Base-by-base conservation (phyloP, 108 stramenopile species). In the Parietichytrium sp. region DNA sequence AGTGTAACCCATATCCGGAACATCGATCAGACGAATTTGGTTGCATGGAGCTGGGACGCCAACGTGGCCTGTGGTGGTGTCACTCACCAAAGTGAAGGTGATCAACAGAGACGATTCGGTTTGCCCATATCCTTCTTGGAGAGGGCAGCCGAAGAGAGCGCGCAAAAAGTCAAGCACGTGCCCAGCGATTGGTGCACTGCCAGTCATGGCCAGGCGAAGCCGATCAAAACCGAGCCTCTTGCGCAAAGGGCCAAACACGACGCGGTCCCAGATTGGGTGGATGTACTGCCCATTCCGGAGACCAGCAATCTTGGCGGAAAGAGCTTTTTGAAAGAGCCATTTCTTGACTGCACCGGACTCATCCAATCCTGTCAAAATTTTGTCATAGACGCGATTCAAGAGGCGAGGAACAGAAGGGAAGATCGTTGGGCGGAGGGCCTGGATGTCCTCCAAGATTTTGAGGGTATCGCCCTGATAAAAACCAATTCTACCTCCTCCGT, bases 1-100 rank as follows among this genome's bases (percentile, higher is more conserved):
- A 18, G 86, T 81, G 87, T 98, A 98, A 47, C 96, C 96, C 97
- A 98, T 98, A 51, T 98, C 97, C 0, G 95, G 92, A 33, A 97
- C 95, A 84, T 96, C 93, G 50, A 91, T 89, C 55, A 98, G 88
- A 16, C 91, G 91, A 79, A 97, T 86, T 84, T 97, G 95, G 23
- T 80, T 84, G 82, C 91, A 90, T 72, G 91, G 89, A 42, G 83
- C 86, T 25, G 96, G 95, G 36, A 91, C 93, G 47, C 97, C 97
- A 0, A 98, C 97, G 90, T 98, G 97, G 10, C 96, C 96, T 15
- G 88, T 86, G 42, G 93, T 95, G 29, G 55, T 51, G 79, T 93
- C 87, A 82, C 94, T 93, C 45, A 88, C 84, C 15, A 88, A 85
- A 54, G 86, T 79, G 23, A 94, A 80, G 7, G 95, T 92, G 4